Percentiles rank a stretch among this genome's conserved stretches.
These are phyloP conservation scores for Penicilliopsis zonata DNA, from an alignment of 495 filamentous ascomycete genomes.

Conservation along the genomic window DNA sequence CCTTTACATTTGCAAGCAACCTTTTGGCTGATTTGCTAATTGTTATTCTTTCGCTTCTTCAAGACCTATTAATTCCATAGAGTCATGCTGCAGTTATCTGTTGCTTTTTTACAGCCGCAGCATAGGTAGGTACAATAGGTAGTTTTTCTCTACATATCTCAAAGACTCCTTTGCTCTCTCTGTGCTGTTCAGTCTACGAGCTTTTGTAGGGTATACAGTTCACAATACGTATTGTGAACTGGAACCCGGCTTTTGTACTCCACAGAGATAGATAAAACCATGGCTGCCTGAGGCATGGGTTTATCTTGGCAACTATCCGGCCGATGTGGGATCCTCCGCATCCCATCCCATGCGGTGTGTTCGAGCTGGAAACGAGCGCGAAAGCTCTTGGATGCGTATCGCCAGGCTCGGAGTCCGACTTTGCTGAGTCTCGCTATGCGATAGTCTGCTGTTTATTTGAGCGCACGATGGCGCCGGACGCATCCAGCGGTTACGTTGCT, in stretches of 20 bases:
- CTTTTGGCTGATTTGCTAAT: not conserved
- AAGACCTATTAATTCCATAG: too few relatives aligned
- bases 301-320: too few relatives aligned
- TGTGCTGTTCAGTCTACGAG: not conserved
- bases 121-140: too few relatives aligned
- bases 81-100: too few relatives aligned
- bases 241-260: too few relatives aligned
- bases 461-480: slow-evolving; percentile 43
- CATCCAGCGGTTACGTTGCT: slow-evolving; percentile 42
- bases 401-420: too few relatives aligned
- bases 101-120: too few relatives aligned
- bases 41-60: slow-evolving; percentile 1
- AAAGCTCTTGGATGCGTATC: not conserved
- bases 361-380: not conserved
- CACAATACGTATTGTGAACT: not conserved
- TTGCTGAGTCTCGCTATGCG: slow-evolving; percentile 20
- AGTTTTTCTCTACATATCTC: too few relatives aligned
- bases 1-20: not conserved
- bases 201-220: not conserved
- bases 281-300: too few relatives aligned
- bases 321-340: too few relatives aligned
- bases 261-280: too few relatives aligned
- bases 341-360: not conserved
- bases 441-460: slow-evolving; percentile 16
- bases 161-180: not conserved